A percentile compares a stretch with the other conserved stretches of the same genome.
These are phyloP conservation scores for Suhomyces ambrosiae DNA, from an alignment of 1,139 yeast species.

Conservation along the genomic window DNA sequence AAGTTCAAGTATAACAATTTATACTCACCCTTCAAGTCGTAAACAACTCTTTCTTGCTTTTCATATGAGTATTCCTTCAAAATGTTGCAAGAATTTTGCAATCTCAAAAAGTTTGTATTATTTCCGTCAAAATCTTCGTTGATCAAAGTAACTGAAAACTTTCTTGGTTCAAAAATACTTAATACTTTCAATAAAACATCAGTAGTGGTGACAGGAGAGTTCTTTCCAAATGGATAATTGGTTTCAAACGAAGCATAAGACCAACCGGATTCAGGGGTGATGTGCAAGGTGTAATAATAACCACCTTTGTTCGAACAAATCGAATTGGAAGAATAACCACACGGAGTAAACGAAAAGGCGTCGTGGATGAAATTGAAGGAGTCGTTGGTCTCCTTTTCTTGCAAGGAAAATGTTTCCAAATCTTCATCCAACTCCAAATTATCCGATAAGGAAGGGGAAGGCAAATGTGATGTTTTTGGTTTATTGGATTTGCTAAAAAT, in stretches of 20 bases:
- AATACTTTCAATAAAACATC: conserved; percentile 62
- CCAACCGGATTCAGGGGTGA: conserved; percentile 93
- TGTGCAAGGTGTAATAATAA: conserved; percentile 86
- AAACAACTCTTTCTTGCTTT: conserved; percentile 67
- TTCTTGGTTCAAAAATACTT: conserved; percentile 69
- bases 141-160: conserved; percentile 74
- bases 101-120: conserved; percentile 26
- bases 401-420: conserved; percentile 11
- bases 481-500: conserved; percentile 44
- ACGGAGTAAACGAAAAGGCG: conserved; percentile 92
- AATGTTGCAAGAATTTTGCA: conserved; percentile 34
- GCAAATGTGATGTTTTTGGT: conserved; percentile 29
- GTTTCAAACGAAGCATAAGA: conserved; percentile 96
- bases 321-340: conserved; percentile 92
- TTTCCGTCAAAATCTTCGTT: conserved; percentile 33
- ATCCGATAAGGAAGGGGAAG: conserved; percentile 27
- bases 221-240: conserved; percentile 59
- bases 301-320: conserved; percentile 55
- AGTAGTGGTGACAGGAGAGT: conserved; percentile 41
- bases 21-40: conserved; percentile 61
- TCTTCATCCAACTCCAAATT: conserved; percentile 26
- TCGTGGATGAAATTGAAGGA: conserved; percentile 56
- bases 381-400: conserved; percentile 1
- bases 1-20: conserved; percentile 51
- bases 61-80: conserved; percentile 54